Evolutionary conservation across 306 rosid species (phyloP).

Genomic region (Neltuma alba): DNA sequence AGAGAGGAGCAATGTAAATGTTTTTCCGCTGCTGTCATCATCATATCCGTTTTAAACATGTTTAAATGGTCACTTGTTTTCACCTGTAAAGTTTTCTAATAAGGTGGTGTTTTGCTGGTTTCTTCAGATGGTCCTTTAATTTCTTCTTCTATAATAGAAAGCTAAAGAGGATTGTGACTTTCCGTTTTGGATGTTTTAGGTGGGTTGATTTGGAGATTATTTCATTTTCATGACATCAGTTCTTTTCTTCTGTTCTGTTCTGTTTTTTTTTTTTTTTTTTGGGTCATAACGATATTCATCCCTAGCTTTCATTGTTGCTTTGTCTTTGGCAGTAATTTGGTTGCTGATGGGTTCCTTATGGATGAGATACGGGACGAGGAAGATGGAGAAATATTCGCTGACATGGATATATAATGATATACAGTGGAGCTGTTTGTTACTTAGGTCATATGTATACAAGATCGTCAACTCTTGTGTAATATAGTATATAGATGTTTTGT

Average conservation of each 20-base stretch:
- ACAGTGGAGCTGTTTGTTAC: slow-evolving; percentile 20
- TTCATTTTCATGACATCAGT: background rate
- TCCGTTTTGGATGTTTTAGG: slow-evolving; percentile 88
- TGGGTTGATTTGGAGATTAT: slow-evolving; percentile 34
- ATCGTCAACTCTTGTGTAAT: slow-evolving; percentile 35
- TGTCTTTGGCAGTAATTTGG: slow-evolving; percentile 67
- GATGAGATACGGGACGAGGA: slow-evolving; percentile 56
- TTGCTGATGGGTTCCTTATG: slow-evolving; percentile 63
- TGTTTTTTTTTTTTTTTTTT: too few relatives aligned
- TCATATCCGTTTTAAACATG: background rate
- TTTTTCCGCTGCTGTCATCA: background rate
- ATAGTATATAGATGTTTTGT: slow-evolving; percentile 33
- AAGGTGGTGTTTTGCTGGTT: slow-evolving; percentile 26
- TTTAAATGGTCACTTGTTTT: background rate
- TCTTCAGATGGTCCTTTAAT: slow-evolving; percentile 88
- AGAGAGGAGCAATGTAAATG: slow-evolving; percentile 81
- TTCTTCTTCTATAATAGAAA: slow-evolving; percentile 92
- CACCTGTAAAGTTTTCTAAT: slow-evolving; percentile 12
- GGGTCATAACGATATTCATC: slow-evolving; percentile 19
- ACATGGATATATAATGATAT: slow-evolving; percentile 78
- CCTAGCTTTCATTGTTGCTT: slow-evolving; percentile 11
- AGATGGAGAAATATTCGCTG: slow-evolving; percentile 80
- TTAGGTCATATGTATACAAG: slow-evolving; percentile 25
- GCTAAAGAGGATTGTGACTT: slow-evolving; percentile 82
- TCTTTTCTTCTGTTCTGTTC: too few relatives aligned